Conservation (phyloP, 768 basidiomycete genomes). For the Suillus occidentalis region DNA sequence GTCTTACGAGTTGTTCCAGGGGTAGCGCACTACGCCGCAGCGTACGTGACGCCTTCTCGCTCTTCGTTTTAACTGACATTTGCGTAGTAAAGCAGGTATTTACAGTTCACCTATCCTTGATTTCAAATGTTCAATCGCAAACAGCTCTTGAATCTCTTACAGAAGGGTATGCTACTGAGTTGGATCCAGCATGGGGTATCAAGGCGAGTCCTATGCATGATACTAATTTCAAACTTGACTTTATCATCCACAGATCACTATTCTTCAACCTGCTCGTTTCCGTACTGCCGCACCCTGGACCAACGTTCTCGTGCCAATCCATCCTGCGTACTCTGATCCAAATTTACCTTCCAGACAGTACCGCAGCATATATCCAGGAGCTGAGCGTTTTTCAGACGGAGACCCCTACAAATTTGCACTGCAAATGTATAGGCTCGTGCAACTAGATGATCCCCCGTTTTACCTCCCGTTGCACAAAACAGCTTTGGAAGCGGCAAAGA, state of each 20-base stretch:
- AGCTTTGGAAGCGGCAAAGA: constrained; percentile 22
- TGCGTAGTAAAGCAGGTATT: constrained; percentile 27
- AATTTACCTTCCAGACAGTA: constrained; percentile 17
- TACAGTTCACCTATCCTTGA: neutral
- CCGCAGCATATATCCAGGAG: constrained; percentile 15
- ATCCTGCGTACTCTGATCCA: constrained; percentile 22
- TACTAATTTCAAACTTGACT: neutral
- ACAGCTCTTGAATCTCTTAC: constrained; percentile 41
- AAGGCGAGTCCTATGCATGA: constrained; percentile 31
- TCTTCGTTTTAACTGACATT: constrained; percentile 5
- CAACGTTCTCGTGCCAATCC: constrained; percentile 11
- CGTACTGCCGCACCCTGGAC: constrained; percentile 15
- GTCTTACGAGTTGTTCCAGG: constrained; percentile 23
- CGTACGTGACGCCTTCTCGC: constrained; percentile 17
- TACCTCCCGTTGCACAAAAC: constrained; percentile 25
- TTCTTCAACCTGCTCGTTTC: constrained; percentile 27
- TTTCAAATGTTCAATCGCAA: neutral
- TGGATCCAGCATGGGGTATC: constrained; percentile 49
- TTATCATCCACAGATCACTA: constrained; percentile 18
- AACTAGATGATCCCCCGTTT: constrained; percentile 26
- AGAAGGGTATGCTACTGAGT: constrained; percentile 38
- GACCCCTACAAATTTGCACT: constrained; percentile 26
- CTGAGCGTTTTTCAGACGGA: constrained; percentile 12
- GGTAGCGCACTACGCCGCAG: constrained; percentile 24
- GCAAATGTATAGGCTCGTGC: constrained; percentile 17